These are phyloP conservation scores for Clitopilus hobsonii DNA, from an alignment of 768 basidiomycete genomes.

Conservation along the genomic window DNA sequence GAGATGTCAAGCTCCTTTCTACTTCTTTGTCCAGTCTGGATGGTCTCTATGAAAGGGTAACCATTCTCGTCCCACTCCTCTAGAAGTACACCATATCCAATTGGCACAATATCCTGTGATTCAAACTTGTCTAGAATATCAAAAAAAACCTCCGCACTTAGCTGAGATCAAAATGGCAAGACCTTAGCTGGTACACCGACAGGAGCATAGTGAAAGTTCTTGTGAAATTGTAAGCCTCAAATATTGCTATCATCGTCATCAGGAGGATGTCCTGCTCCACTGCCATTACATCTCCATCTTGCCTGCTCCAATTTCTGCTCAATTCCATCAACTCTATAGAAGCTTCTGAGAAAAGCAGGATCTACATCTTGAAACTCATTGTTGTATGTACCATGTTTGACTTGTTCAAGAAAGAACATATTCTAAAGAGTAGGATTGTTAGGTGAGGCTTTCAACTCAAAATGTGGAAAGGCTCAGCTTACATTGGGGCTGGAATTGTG, in stretches of 20 bases:
- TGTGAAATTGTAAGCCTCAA: too few species aligned
- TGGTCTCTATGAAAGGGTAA: background rate
- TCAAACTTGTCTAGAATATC: background rate
- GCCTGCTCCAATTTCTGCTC: background rate
- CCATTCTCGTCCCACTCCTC: background rate
- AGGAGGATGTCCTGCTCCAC: too few species aligned
- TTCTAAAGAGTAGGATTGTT: background rate
- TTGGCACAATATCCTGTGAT: background rate
- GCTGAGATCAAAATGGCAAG: background rate
- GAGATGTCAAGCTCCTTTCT: background rate
- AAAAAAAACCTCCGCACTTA: background rate
- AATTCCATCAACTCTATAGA: background rate
- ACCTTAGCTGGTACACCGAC: background rate
- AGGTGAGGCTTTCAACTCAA: background rate
- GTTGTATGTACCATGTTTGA: constrained; percentile 2
- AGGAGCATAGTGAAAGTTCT: background rate
- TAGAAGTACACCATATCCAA: background rate
- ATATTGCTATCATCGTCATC: too few species aligned
- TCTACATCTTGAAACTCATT: constrained; percentile 1
- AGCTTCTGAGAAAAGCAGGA: background rate
- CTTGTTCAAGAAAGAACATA: constrained; percentile 5
- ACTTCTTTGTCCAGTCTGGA: background rate
- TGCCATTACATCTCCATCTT: too few species aligned
- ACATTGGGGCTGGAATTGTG: constrained; percentile 19
- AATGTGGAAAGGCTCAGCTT: background rate